Percentiles rank a stretch among this genome's conserved stretches.
phyloP scores from a whole-genome alignment of 2,329 filamentous ascomycete genomes.

The Cytospora piceae region DNA sequence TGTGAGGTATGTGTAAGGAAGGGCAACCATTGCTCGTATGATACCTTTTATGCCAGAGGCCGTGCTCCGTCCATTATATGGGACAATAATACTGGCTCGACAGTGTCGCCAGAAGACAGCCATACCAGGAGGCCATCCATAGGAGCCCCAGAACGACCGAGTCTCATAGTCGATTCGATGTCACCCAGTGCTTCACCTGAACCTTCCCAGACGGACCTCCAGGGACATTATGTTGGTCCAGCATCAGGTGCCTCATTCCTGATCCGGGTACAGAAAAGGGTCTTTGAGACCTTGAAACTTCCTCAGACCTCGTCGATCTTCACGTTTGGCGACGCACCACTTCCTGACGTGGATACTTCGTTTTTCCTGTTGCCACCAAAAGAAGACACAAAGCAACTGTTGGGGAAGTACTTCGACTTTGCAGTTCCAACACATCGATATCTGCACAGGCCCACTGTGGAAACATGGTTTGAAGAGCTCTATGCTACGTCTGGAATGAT shows the following conservation, averaged over 20 bases:
- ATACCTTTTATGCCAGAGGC: conserved; percentile 53
- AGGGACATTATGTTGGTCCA: conserved; percentile 52
- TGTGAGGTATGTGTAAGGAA: conserved; percentile 42
- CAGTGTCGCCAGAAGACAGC: conserved; percentile 22
- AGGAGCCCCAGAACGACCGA: neutral
- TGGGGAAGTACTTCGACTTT: conserved; percentile 48
- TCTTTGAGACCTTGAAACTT: conserved; percentile 45
- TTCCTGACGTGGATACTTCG: conserved; percentile 48
- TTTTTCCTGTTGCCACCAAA: conserved; percentile 47
- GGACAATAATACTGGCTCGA: conserved; percentile 6
- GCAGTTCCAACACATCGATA: conserved; percentile 49
- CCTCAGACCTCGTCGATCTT: conserved; percentile 51
- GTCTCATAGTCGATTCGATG: conserved; percentile 3
- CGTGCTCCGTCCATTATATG: conserved; percentile 45
- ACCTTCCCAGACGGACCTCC: conserved; percentile 48
- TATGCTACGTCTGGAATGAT: conserved; percentile 49
- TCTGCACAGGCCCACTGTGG: conserved; percentile 47
- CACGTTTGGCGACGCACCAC: conserved; percentile 53
- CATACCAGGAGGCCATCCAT: neutral
- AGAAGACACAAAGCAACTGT: conserved; percentile 36
- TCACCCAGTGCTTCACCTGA: conserved; percentile 49
- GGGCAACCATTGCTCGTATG: conserved; percentile 49
- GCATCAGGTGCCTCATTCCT: conserved; percentile 54
- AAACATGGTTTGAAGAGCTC: conserved; percentile 49
- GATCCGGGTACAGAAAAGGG: conserved; percentile 52